Evolutionary conservation across 1,284 basidiomycete genomes (phyloP).

Genomic region (Ganoderma leucocontextum): DNA sequence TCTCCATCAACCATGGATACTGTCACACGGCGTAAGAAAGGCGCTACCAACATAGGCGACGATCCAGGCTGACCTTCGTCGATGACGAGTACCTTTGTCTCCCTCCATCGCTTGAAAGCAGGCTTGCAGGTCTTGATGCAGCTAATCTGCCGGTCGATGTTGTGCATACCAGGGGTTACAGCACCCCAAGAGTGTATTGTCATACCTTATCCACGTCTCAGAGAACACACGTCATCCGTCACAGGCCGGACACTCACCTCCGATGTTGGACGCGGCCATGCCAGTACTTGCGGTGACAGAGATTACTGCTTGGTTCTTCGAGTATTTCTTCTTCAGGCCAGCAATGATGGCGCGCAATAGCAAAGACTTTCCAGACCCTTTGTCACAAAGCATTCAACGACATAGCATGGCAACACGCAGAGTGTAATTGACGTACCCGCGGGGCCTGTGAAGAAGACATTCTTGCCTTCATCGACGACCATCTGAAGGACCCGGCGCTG

Average conservation of each 20-base stretch:
- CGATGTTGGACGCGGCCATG: constrained; percentile 71
- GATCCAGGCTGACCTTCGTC: constrained; percentile 78
- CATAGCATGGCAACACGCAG: not conserved
- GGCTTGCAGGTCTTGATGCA: constrained; percentile 49
- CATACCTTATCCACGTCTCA: constrained; percentile 39
- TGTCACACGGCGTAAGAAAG: constrained; percentile 42
- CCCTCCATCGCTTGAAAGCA: constrained; percentile 47
- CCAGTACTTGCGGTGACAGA: constrained; percentile 68
- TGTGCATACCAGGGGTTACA: constrained; percentile 46
- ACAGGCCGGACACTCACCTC: constrained; percentile 54
- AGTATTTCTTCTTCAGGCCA: constrained; percentile 58
- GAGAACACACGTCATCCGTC: not conserved
- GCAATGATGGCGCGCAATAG: constrained; percentile 64
- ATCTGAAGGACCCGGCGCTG: constrained; percentile 52
- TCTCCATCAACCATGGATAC: constrained; percentile 98
- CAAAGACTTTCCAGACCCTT: constrained; percentile 67
- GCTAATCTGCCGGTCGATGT: constrained; percentile 46
- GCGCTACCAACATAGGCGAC: constrained; percentile 8
- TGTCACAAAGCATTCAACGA: not conserved
- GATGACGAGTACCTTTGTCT: constrained; percentile 83
- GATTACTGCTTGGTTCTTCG: constrained; percentile 53
- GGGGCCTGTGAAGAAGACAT: constrained; percentile 60
- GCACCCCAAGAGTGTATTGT: constrained; percentile 52
- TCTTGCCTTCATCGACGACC: constrained; percentile 57
- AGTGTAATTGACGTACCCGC: constrained; percentile 48